A percentile compares a stretch with the other conserved stretches of the same genome.
Conservation (phyloP, 2,329 filamentous ascomycete genomes). For the Periconia sp. region DNA sequence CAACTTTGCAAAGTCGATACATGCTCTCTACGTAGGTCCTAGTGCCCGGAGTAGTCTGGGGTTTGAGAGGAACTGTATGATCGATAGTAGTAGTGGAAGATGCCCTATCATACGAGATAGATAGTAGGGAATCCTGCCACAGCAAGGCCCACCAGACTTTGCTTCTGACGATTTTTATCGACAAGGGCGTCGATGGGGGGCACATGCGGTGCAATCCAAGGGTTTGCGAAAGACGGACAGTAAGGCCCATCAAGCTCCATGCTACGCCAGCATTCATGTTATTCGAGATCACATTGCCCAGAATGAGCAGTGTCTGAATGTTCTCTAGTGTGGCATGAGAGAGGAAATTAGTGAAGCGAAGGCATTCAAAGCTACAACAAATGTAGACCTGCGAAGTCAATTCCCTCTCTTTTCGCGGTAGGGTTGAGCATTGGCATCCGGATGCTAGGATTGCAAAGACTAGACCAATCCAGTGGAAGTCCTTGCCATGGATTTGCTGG, state of each 20-base stretch:
- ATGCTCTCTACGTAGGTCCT: constrained; percentile 64
- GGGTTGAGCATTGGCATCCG: constrained; percentile 65
- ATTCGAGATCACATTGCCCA: constrained; percentile 67
- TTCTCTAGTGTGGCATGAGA: constrained; percentile 66
- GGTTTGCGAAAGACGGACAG: constrained; percentile 65
- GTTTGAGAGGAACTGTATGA: constrained; percentile 46
- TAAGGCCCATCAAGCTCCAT: constrained; percentile 65
- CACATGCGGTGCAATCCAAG: constrained; percentile 66
- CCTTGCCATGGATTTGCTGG: constrained; percentile 63
- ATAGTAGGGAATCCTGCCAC: constrained; percentile 69
- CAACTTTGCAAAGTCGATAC: constrained; percentile 62
- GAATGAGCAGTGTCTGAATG: constrained; percentile 66
- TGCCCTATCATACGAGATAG: constrained; percentile 67
- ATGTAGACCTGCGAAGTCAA: constrained; percentile 69
- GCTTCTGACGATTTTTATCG: constrained; percentile 48
- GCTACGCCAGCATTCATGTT: constrained; percentile 70
- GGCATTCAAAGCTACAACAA: constrained; percentile 69
- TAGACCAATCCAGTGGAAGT: constrained; percentile 64
- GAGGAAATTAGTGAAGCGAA: constrained; percentile 68
- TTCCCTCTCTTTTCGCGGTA: constrained; percentile 65
- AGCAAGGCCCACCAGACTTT: constrained; percentile 64
- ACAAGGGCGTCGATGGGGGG: constrained; percentile 57
- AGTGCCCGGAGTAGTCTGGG: constrained; percentile 54
- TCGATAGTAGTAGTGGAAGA: constrained; percentile 63
- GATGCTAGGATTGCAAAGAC: constrained; percentile 68